Percentiles rank a stretch among this genome's conserved stretches.
These are phyloP conservation scores for Volvox reticuliferus DNA, from an alignment of 139 green algal species.

Conservation along the genomic window DNA sequence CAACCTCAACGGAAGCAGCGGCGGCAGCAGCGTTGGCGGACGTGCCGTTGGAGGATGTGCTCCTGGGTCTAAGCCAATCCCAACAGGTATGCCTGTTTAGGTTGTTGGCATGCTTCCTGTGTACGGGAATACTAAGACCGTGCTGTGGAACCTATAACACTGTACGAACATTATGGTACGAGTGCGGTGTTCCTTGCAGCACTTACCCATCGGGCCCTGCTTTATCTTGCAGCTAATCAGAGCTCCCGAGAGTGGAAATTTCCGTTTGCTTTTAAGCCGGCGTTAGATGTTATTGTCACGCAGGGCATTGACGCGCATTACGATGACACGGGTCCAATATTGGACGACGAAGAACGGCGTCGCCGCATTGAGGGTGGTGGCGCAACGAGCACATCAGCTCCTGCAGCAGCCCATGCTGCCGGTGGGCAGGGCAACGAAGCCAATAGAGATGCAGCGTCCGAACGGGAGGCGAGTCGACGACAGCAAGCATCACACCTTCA, in stretches of 20 bases:
- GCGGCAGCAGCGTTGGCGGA: constrained; percentile 5
- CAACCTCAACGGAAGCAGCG: background rate
- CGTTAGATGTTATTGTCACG: background rate
- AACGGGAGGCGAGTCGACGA: background rate
- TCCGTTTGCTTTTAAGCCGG: no score
- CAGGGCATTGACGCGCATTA: constrained; percentile 1
- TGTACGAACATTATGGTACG: no score
- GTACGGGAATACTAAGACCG: no score
- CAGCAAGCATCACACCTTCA: constrained; percentile 34
- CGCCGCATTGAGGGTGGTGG: constrained; percentile 13
- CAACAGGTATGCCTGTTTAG: background rate
- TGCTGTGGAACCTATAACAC: no score
- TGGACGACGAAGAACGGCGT: constrained; percentile 29
- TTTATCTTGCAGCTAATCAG: no score
- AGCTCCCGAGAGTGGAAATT: no score
- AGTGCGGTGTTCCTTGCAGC: no score
- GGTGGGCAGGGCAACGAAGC: background rate
- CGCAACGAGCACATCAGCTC: background rate
- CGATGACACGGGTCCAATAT: constrained; percentile 45
- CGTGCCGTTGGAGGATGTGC: constrained; percentile 21
- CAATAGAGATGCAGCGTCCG: background rate
- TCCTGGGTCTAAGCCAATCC: background rate
- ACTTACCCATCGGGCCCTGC: no score
- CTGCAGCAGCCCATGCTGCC: background rate
- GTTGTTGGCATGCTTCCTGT: no score